Conservation (phyloP, 768 basidiomycete genomes). For the Tylopilus sp. region DNA sequence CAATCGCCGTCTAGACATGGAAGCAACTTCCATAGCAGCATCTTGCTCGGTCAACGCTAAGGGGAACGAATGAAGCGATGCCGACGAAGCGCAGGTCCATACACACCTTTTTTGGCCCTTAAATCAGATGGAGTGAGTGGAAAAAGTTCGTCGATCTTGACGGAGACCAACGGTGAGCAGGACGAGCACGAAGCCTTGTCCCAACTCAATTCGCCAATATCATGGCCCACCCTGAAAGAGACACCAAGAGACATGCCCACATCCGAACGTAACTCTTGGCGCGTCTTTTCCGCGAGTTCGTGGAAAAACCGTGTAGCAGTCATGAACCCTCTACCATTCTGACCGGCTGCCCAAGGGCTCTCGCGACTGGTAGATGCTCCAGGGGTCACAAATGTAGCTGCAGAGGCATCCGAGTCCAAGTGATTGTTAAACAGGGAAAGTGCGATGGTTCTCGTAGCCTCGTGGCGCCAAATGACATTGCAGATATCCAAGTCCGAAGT, state of each 20-base stretch:
- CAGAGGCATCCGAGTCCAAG: conserved; percentile 6
- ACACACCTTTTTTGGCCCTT: conserved; percentile 2
- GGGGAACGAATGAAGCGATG: not conserved
- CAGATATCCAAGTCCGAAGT: conserved; percentile 6
- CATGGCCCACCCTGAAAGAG: conserved; percentile 14
- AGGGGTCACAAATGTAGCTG: conserved; percentile 10
- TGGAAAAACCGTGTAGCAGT: conserved; percentile 15
- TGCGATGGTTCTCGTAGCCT: not conserved
- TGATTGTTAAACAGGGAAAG: conserved; percentile 14
- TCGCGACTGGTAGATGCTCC: conserved; percentile 16
- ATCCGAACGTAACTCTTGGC: not conserved
- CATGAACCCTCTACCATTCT: conserved; percentile 16
- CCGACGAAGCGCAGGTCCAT: not conserved
- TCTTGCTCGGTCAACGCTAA: conserved; percentile 11
- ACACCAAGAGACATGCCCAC: not conserved
- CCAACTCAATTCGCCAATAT: conserved; percentile 13
- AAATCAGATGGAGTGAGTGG: conserved; percentile 3
- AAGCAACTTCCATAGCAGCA: conserved; percentile 11
- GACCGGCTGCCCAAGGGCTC: conserved; percentile 16
- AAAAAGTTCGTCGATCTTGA: conserved; percentile 11
- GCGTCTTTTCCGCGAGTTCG: conserved; percentile 2
- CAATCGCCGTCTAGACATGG: conserved; percentile 13
- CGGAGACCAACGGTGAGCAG: not conserved
- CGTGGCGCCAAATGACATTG: conserved; percentile 7
- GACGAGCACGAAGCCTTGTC: conserved; percentile 1